These are phyloP conservation scores for Geotrichum carabidarum DNA, from an alignment of 1,139 yeast genomes.

Conservation along the genomic window DNA sequence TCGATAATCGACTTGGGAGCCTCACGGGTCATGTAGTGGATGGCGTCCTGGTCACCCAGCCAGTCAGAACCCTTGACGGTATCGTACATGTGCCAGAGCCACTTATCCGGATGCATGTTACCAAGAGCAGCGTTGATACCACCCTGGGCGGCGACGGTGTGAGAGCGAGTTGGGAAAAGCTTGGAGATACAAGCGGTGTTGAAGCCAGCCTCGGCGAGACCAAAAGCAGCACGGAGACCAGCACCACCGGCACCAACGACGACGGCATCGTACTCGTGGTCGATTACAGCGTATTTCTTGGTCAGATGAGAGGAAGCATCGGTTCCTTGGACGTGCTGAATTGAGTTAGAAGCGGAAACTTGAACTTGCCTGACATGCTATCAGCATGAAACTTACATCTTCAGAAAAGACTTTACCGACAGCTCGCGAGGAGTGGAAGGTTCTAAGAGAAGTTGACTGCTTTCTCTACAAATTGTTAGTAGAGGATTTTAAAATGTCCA, in stretches of 20 bases:
- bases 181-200: constrained; percentile 97
- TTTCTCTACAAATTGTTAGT: constrained; percentile 12
- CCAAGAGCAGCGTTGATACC: constrained; percentile 97
- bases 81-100: constrained; percentile 99
- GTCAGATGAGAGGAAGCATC: constrained; percentile 39
- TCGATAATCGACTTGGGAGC: constrained; percentile 95
- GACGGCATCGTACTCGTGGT: constrained; percentile 96
- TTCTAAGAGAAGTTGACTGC: constrained; percentile 18
- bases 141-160: constrained; percentile 99
- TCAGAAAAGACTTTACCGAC: constrained; percentile 30
- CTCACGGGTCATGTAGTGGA: constrained; percentile 97
- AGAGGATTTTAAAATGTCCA: neutral
- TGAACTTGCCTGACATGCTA: neutral
- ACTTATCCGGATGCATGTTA: constrained; percentile 95
- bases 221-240: constrained; percentile 96
- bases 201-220: constrained; percentile 93
- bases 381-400: constrained; percentile 23
- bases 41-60: constrained; percentile 99
- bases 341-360: neutral
- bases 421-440: constrained; percentile 30
- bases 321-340: constrained; percentile 34
- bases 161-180: constrained; percentile 96
- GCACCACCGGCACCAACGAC: constrained; percentile 99
- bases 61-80: constrained; percentile 99
- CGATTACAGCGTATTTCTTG: constrained; percentile 79